Evolutionary conservation across 176 grass and related monocot genomes (phyloP), one percentile per base, ranked within the genome.

Genomic region (Eremochloa ophiuroides): DNA sequence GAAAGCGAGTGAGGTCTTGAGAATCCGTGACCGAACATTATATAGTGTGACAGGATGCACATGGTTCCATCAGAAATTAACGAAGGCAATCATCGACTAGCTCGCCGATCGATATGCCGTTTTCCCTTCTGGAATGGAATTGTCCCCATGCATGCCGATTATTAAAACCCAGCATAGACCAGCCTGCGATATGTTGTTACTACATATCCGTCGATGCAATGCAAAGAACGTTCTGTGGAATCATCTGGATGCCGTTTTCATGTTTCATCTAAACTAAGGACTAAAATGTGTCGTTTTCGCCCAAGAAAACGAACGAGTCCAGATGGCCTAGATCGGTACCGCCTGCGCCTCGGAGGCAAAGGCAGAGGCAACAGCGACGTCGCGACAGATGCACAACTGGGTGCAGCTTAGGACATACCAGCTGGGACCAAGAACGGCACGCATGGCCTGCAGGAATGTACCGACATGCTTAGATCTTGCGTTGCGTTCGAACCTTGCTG

Each of bases 401-500:
- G 66, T 26, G 73, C 56, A 0, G 64, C 58, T 85, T 71, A 66
- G 82, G 78, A 73, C 46, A 65, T 7, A 59, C 56, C 47, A 44
- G 16, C 43, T 39, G 66, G 27, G 58, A 48, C 78, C 44, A 65
- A 50, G n/a, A 77, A 23, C 71, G 44, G 44, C 78, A n/a, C 0
- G 9, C 20, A 22, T 64, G 73, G 83, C 83, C 83, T 72, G 87
- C 83, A 58, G 62, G 71, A 47, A 23, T 61, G 71, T 89, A 80
- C 37, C 28, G 11, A 81, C 42, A 9, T 62, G 71, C 27, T 89
- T 81, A 84, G 87, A 76, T 13, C 53, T 62, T 80, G 40, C 34
- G 29, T 9, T 67, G 5, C 43, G 55, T 56, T 71, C 61, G n/a
- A 78, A 56, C n/a, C n/a, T n/a, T n/a, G n/a, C n/a, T n/a, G n/a